These are phyloP conservation scores for Gossypium arboreum DNA, from an alignment of 345 rosid genomes.

Conservation along the genomic window DNA sequence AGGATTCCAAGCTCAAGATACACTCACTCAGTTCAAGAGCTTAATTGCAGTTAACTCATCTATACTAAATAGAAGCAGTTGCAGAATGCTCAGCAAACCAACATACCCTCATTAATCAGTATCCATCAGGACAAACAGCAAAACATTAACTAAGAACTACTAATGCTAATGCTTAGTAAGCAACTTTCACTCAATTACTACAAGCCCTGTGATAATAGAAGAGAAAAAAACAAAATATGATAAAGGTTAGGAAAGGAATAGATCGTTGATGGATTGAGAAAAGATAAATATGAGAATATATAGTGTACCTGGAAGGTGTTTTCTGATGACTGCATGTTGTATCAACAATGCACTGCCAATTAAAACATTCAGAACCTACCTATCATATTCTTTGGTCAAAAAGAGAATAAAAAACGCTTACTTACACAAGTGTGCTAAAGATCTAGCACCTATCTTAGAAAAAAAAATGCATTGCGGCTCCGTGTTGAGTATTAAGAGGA, in stretches of 20 bases:
- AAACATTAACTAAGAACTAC: conserved; percentile 28
- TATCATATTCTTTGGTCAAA: background rate
- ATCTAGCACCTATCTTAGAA: conserved; percentile 51
- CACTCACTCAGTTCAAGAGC: conserved; percentile 37
- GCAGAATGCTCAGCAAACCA: conserved; percentile 23
- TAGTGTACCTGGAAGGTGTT: conserved; percentile 26
- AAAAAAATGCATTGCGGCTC: conserved; percentile 53
- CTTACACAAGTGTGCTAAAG: conserved; percentile 43
- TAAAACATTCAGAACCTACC: conserved; percentile 18
- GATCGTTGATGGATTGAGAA: background rate
- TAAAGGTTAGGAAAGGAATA: background rate
- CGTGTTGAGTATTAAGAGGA: conserved; percentile 35
- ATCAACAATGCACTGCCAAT: conserved; percentile 34
- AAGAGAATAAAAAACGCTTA: conserved; percentile 20
- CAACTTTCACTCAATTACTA: conserved; percentile 33
- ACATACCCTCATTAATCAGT: conserved; percentile 29
- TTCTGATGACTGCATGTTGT: conserved; percentile 29
- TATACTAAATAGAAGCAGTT: conserved; percentile 28
- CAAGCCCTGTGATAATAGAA: conserved; percentile 44
- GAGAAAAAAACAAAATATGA: background rate
- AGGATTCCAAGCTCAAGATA: conserved; percentile 27
- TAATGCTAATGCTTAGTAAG: conserved; percentile 36
- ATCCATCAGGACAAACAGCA: conserved; percentile 33
- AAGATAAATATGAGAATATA: background rate
- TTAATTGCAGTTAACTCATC: conserved; percentile 29